Conservation (phyloP, 805 yeast species). For the Ogataea haglerorum region DNA sequence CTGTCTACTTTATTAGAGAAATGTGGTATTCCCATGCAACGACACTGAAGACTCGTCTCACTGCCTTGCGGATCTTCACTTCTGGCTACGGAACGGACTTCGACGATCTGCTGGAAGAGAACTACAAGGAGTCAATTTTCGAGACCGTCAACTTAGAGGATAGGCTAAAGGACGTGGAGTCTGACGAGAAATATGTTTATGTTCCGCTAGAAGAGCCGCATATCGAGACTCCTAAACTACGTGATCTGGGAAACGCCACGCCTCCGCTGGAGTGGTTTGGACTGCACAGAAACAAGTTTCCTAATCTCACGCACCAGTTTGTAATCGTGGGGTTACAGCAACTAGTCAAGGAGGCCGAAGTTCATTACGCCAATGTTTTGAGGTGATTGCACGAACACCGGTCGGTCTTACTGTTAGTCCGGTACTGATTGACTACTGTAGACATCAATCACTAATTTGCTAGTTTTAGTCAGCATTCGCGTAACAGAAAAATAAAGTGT, state of each 20-base stretch:
- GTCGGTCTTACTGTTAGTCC: no score
- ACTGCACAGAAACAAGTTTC: slow-evolving; percentile 79
- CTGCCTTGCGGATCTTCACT: slow-evolving; percentile 33
- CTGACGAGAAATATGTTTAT: slow-evolving; percentile 50
- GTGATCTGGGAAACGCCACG: slow-evolving; percentile 93
- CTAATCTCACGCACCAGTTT: slow-evolving; percentile 80
- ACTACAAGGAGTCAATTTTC: slow-evolving; percentile 33
- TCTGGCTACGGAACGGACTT: slow-evolving; percentile 30
- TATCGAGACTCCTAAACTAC: slow-evolving; percentile 84
- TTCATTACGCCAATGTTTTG: slow-evolving; percentile 46
- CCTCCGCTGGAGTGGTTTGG: slow-evolving; percentile 99
- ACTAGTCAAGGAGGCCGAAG: slow-evolving; percentile 65
- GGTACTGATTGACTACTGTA: no score
- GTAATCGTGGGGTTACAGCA: slow-evolving; percentile 72
- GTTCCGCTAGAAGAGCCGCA: slow-evolving; percentile 68
- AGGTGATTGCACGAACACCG: slow-evolving; percentile 21
- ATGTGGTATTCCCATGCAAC: slow-evolving; percentile 87
- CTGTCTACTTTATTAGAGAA: slow-evolving; percentile 83
- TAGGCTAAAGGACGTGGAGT: slow-evolving; percentile 45
- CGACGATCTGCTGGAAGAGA: slow-evolving; percentile 32
- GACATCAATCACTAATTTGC: slow-evolving; percentile 15
- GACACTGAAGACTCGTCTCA: slow-evolving; percentile 62
- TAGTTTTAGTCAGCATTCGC: neutral
- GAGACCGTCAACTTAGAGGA: slow-evolving; percentile 37
- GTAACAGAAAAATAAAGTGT: neutral